Evolutionary conservation across 2,329 filamentous ascomycete species (phyloP).

Genomic region (Ambrosiella beaveri): DNA sequence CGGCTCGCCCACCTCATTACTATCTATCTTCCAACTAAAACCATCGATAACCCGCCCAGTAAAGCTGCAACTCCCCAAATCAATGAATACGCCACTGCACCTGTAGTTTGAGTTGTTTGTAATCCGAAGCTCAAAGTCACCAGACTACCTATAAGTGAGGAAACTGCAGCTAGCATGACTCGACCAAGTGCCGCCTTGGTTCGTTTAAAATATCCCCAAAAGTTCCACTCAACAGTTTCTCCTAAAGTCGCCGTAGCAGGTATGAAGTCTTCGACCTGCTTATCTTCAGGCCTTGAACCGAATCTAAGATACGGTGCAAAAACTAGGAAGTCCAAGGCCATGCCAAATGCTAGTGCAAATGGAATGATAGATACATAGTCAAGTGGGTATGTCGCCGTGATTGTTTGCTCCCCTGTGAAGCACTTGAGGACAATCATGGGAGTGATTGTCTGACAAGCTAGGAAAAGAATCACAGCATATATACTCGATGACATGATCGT

Average conservation of each 20-base stretch:
- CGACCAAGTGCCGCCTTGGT: constrained; percentile 47
- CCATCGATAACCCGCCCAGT: constrained; percentile 33
- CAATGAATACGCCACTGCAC: constrained; percentile 54
- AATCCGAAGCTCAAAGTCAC: constrained; percentile 50
- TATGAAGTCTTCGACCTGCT: constrained; percentile 38
- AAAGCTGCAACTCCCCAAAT: constrained; percentile 55
- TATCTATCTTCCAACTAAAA: background rate
- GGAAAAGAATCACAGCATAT: constrained; percentile 56
- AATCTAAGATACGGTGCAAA: constrained; percentile 50
- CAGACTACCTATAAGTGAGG: constrained; percentile 42
- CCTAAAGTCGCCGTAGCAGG: constrained; percentile 45
- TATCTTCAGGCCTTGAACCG: constrained; percentile 31
- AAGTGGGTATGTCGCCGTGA: constrained; percentile 50
- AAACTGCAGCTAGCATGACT: constrained; percentile 39
- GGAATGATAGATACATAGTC: constrained; percentile 45
- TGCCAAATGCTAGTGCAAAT: constrained; percentile 40
- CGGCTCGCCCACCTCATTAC: no score
- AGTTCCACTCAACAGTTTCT: constrained; percentile 55
- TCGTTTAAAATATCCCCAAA: constrained; percentile 50
- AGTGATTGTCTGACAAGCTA: constrained; percentile 52
- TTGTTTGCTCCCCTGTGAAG: constrained; percentile 53
- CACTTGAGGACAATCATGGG: constrained; percentile 55
- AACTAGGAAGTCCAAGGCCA: constrained; percentile 58
- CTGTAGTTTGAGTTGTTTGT: constrained; percentile 49
- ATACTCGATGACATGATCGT: constrained; percentile 52